Evolutionary conservation across 371 early-diverging fungal species (phyloP).

Genomic region (Dichotomocladium elegans): DNA sequence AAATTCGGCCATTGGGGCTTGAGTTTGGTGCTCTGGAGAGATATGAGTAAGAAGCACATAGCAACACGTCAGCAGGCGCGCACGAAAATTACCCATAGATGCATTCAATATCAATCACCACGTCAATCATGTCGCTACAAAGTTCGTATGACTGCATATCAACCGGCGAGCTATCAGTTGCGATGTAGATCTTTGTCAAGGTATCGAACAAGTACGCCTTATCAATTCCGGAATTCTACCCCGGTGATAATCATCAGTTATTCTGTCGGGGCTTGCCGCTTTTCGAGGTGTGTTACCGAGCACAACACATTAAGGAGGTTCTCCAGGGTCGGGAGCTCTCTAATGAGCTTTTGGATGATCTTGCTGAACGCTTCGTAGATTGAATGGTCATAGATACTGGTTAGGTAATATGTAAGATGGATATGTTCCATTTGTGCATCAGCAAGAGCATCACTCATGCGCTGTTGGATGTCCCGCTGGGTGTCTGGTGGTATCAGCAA

Average conservation of each 20-base stretch:
- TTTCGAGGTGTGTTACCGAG: no score
- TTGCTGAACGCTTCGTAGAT: constrained; percentile 95
- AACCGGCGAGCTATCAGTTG: constrained; percentile 93
- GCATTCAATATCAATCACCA: constrained; percentile 78
- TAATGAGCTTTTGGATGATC: constrained; percentile 90
- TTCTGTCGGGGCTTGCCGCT: no score
- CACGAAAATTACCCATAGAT: constrained; percentile 68
- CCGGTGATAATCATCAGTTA: no score
- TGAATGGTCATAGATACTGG: constrained; percentile 92
- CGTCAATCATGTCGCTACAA: constrained; percentile 94
- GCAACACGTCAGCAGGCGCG: not conserved
- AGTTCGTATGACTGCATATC: constrained; percentile 91
- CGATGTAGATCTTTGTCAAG: constrained; percentile 86
- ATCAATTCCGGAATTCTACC: constrained; percentile 90
- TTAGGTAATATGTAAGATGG: constrained; percentile 81
- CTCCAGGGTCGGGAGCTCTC: constrained; percentile 85
- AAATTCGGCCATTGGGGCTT: constrained; percentile 22
- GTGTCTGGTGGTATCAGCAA: no score
- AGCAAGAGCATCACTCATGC: constrained; percentile 81
- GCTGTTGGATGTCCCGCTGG: constrained; percentile 88
- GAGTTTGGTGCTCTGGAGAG: constrained; percentile 22
- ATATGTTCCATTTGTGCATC: constrained; percentile 81
- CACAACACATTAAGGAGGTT: constrained; percentile 90
- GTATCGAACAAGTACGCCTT: constrained; percentile 94
- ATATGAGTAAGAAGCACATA: not conserved